Evolutionary conservation across 352 stramenopile species (phyloP), one percentile per base, ranked within the genome.

Genomic region (Peronosclerospora sorghi): DNA sequence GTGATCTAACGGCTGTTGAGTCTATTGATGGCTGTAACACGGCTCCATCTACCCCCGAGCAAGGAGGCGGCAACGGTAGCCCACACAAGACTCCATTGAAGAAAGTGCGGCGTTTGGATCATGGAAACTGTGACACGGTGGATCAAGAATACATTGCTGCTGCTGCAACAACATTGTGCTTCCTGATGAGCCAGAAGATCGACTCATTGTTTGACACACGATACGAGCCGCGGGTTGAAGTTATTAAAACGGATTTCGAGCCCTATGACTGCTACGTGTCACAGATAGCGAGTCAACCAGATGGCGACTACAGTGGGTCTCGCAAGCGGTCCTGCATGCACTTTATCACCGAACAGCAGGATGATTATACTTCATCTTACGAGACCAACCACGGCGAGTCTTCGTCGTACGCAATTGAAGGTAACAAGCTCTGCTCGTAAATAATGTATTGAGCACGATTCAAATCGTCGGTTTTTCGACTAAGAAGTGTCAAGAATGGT

Each of bases 111-210:
- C 60, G 61, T 17, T 36, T 71, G 12, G 63, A 69, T 18, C 55
- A 63, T 18, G 67, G 52, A 32, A 57, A 48, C 18, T 64, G 58
- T 14, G 74, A 86, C 23, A 46, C 63, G 0, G 54, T 90, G 17
- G 77, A 90, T 41, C 68, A 85, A 45, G 65, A 81, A 41, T 90
- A 90, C 49, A 90, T 90, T 21, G 70, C 74, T 0, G 77, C 77
- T 1, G 77, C 77, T 8, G 77, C 77, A 4, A 84, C 75, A 40
- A 90, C 77, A 6, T 45, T 90, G 21, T 86, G 73, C 54, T 86
- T 86, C 35, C 62, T 90, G 35, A 90, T 90, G 77, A 78, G 61
- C 13, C 77, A 90, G 37, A 87, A 86, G 51, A 89, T 87, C 41
- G 77, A 86, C 58, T 79, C 73, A 10, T 44, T 88, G 3, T 80